Evolutionary conservation across 2,329 filamentous ascomycete genomes (phyloP).

Genomic region (Aspergillus carbonarius): DNA sequence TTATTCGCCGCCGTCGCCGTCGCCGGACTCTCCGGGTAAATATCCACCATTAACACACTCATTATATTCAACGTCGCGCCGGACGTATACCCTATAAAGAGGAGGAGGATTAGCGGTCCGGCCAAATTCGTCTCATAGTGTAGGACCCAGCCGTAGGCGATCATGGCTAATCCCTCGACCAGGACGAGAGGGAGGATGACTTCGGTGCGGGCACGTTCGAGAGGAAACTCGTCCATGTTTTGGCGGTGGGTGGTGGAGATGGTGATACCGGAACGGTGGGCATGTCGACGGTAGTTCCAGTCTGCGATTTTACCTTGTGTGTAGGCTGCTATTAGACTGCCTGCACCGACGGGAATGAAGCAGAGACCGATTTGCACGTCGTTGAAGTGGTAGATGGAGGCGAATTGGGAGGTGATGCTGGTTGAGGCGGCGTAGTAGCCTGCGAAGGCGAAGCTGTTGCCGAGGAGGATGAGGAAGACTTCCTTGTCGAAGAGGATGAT

Average conservation of each 20-base stretch:
- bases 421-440: neutral
- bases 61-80: constrained; percentile 38
- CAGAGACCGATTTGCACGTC: constrained; percentile 1
- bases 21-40: constrained; percentile 37
- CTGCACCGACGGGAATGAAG: neutral
- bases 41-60: constrained; percentile 48
- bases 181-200: constrained; percentile 36
- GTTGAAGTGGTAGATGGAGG: neutral
- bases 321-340: neutral
- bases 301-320: neutral
- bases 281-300: constrained; percentile 5
- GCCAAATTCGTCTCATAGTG: constrained; percentile 31
- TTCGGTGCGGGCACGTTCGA: constrained; percentile 43
- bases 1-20: constrained; percentile 45
- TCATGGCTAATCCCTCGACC: constrained; percentile 23
- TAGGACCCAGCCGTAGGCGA: constrained; percentile 40
- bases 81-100: constrained; percentile 36
- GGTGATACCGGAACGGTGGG: neutral
- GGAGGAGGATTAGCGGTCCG: constrained; percentile 34
- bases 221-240: neutral
- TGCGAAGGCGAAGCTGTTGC: neutral
- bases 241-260: neutral
- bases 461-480: neutral
- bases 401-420: neutral
- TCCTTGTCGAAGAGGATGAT: neutral